A percentile compares a stretch with the other conserved stretches of the same genome.
These are phyloP conservation scores for Bimuria novae-zelandiae DNA, from an alignment of 2,329 filamentous ascomycete genomes.

Conservation along the genomic window DNA sequence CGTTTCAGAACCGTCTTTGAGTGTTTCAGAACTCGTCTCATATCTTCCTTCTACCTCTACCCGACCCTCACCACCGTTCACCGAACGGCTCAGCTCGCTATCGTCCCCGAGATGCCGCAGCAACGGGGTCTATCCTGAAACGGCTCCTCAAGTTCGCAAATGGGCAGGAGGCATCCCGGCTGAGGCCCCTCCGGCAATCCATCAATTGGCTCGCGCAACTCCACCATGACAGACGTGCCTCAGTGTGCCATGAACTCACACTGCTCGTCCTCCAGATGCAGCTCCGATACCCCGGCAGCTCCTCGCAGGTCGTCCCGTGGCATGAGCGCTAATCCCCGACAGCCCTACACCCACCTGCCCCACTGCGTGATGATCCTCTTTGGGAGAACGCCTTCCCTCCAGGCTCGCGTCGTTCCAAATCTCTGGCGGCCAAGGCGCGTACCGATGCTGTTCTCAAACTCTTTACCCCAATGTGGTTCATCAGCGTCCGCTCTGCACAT, in stretches of 20 bases:
- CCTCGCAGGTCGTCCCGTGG: constrained; percentile 18
- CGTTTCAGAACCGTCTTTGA: no score
- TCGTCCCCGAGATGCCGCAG: constrained; percentile 9
- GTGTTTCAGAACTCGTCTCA: constrained; percentile 8
- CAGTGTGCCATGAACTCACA: constrained; percentile 38
- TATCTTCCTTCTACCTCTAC: constrained; percentile 9
- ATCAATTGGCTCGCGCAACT: constrained; percentile 19
- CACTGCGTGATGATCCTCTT: constrained; percentile 40
- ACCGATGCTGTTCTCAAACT: constrained; percentile 47
- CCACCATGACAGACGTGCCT: constrained; percentile 24
- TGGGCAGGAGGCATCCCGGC: constrained; percentile 20
- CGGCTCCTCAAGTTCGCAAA: constrained; percentile 28
- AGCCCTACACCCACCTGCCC: constrained; percentile 41
- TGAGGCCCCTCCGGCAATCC: constrained; percentile 17
- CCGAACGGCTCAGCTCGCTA: constrained; percentile 9
- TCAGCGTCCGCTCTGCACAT: constrained; percentile 42
- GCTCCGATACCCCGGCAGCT: constrained; percentile 18
- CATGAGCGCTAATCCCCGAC: constrained; percentile 24
- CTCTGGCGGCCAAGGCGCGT: constrained; percentile 48
- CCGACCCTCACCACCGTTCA: constrained; percentile 14
- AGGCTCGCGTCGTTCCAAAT: constrained; percentile 47
- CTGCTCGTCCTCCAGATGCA: constrained; percentile 28
- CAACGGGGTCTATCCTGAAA: constrained; percentile 25
- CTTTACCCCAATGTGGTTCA: constrained; percentile 39
- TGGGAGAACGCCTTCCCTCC: constrained; percentile 44